Evolutionary conservation across 768 basidiomycete genomes (phyloP).

Genomic region (Hypholoma fasciculare): DNA sequence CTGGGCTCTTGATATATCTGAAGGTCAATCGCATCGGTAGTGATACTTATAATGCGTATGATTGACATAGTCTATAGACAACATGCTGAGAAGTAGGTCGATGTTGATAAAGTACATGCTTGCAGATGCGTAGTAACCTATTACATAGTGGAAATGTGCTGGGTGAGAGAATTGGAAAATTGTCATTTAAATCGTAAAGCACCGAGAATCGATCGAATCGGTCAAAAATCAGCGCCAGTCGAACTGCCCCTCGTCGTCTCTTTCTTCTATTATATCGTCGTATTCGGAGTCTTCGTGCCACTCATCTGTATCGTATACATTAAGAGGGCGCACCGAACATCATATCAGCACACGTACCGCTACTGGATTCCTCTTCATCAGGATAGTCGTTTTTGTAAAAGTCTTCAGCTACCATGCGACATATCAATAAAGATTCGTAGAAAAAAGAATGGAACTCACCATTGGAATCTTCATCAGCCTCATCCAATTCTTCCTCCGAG

Average conservation of each 20-base stretch:
- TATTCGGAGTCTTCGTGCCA: constrained; percentile 57
- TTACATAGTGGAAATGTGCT: no score
- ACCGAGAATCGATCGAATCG: neutral
- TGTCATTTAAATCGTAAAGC: neutral
- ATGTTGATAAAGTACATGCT: no score
- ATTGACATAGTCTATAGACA: no score
- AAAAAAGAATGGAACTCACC: constrained; percentile 40
- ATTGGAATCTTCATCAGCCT: constrained; percentile 85
- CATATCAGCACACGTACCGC: constrained; percentile 16
- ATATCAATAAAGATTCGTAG: constrained; percentile 1
- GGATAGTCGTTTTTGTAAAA: constrained; percentile 88
- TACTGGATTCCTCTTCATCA: constrained; percentile 63
- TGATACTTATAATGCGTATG: no score
- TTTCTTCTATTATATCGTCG: constrained; percentile 29
- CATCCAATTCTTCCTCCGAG: constrained; percentile 61
- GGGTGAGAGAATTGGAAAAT: no score
- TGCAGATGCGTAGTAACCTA: no score
- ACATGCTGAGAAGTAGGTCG: no score
- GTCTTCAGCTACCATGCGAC: constrained; percentile 59
- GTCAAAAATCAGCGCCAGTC: neutral
- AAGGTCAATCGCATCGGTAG: no score
- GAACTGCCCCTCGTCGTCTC: constrained; percentile 5
- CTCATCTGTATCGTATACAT: constrained; percentile 39
- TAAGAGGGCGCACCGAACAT: constrained; percentile 1
- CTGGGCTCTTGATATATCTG: no score